phyloP scores from a whole-genome alignment of 2,329 filamentous ascomycete genomes.

The Thermoascus crustaceus region DNA sequence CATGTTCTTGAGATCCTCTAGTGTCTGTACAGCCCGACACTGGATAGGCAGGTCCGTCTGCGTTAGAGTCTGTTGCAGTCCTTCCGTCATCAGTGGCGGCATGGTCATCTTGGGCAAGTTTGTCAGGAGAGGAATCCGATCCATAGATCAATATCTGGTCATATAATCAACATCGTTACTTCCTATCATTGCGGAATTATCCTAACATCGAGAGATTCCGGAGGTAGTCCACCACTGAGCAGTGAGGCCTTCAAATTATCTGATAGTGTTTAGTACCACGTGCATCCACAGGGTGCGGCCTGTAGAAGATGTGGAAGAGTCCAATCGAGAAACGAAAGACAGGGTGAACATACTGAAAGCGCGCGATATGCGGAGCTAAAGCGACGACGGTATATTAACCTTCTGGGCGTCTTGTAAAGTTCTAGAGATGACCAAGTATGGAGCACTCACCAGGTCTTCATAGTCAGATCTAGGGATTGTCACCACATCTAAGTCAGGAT shows the following conservation, averaged over 20 bases:
- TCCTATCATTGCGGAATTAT: constrained; percentile 7
- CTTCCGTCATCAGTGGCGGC: neutral
- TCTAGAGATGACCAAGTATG: neutral
- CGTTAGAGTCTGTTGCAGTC: neutral
- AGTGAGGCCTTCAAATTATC: constrained; percentile 43
- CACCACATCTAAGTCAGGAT: constrained; percentile 34
- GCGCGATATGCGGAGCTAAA: constrained; percentile 18
- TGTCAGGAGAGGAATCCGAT: neutral
- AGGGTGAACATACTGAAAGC: constrained; percentile 19
- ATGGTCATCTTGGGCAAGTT: neutral
- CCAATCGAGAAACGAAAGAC: too few relatives aligned
- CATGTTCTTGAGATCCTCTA: neutral
- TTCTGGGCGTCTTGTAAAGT: neutral
- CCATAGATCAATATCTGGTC: constrained; percentile 16
- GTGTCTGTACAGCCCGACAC: neutral
- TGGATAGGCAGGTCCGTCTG: neutral
- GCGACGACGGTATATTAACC: neutral
- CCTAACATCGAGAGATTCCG: constrained; percentile 42
- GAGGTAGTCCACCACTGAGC: constrained; percentile 42
- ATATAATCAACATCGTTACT: constrained; percentile 2
- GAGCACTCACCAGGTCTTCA: constrained; percentile 45
- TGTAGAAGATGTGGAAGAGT: neutral
- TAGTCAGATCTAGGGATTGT: constrained; percentile 56
- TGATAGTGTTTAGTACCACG: constrained; percentile 30
- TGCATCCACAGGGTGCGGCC: neutral